Percentiles rank a stretch among this genome's conserved stretches.
Conservation (phyloP, 2,329 filamentous ascomycete genomes). For the Sclerotinia borealis region DNA sequence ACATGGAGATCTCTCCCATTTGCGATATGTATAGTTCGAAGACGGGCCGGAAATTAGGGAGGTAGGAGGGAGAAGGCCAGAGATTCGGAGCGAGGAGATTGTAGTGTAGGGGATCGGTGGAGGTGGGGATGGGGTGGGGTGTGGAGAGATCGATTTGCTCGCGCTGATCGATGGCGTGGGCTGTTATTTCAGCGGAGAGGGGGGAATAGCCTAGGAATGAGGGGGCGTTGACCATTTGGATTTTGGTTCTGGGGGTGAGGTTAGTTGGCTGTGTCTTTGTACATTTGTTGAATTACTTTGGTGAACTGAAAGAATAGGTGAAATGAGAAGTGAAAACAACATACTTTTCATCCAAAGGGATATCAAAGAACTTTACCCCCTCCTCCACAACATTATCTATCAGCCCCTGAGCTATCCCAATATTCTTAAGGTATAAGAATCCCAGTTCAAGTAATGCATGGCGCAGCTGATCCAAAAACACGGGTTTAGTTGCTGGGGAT, state of each 20-base stretch:
- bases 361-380: constrained; percentile 69
- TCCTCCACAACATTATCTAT: constrained; percentile 60
- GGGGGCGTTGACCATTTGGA: constrained; percentile 68
- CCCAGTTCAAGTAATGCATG: constrained; percentile 79
- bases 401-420: constrained; percentile 61
- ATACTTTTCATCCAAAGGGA: constrained; percentile 69
- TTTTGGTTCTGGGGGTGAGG: constrained; percentile 37
- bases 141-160: constrained; percentile 87
- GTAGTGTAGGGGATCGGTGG: constrained; percentile 61
- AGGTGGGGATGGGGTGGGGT: constrained; percentile 59
- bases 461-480: constrained; percentile 65
- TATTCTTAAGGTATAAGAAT: constrained; percentile 79
- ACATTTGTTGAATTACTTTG: background rate
- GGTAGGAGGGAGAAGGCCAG: constrained; percentile 60
- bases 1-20: constrained; percentile 67
- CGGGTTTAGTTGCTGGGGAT: constrained; percentile 59
- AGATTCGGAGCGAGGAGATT: constrained; percentile 74
- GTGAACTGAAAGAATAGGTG: background rate
- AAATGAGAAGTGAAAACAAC: background rate
- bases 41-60: constrained; percentile 62
- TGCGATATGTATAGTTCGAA: constrained; percentile 70
- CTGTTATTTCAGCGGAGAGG: constrained; percentile 64
- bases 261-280: constrained; percentile 35
- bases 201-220: constrained; percentile 67
- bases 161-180: constrained; percentile 68